Conservation (phyloP, 2,329 filamentous ascomycete species). For the Penicillium sumatraense region DNA sequence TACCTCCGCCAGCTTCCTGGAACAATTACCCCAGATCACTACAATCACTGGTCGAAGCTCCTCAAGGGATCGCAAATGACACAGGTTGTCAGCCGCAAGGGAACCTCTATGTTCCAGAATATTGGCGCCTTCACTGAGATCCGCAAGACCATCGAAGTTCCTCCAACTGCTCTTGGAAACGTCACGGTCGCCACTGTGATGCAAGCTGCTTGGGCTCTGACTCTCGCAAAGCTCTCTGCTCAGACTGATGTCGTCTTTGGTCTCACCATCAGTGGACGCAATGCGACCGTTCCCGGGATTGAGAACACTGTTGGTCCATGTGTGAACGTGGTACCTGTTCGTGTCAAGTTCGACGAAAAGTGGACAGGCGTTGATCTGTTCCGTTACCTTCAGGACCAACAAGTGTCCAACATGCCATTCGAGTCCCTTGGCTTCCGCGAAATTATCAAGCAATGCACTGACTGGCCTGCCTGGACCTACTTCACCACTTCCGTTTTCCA, state of each 20-base stretch:
- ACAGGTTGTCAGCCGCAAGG: slow-evolving; percentile 39
- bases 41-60: slow-evolving; percentile 65
- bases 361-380: slow-evolving; percentile 61
- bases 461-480: slow-evolving; percentile 47
- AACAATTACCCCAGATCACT: slow-evolving; percentile 51
- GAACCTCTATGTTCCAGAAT: slow-evolving; percentile 41
- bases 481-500: slow-evolving; percentile 49
- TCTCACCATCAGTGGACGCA: slow-evolving; percentile 68
- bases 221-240: slow-evolving; percentile 60
- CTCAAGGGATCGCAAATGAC: slow-evolving; percentile 61
- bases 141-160: slow-evolving; percentile 40
- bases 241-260: slow-evolving; percentile 66
- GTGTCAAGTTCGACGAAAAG: slow-evolving; percentile 58
- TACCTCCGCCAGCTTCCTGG: slow-evolving; percentile 50
- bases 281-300: slow-evolving; percentile 59
- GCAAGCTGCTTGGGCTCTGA: slow-evolving; percentile 70
- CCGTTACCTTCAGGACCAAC: slow-evolving; percentile 60
- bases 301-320: slow-evolving; percentile 67
- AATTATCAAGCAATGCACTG: slow-evolving; percentile 52
- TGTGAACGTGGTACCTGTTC: slow-evolving; percentile 69
- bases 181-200: slow-evolving; percentile 68
- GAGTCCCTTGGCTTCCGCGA: slow-evolving; percentile 61
- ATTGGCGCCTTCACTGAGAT: slow-evolving; percentile 41
- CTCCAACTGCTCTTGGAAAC: slow-evolving; percentile 56
- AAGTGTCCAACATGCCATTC: slow-evolving; percentile 60